Conservation (phyloP, 176 grass and related monocot species). For the Musa beccarii region DNA sequence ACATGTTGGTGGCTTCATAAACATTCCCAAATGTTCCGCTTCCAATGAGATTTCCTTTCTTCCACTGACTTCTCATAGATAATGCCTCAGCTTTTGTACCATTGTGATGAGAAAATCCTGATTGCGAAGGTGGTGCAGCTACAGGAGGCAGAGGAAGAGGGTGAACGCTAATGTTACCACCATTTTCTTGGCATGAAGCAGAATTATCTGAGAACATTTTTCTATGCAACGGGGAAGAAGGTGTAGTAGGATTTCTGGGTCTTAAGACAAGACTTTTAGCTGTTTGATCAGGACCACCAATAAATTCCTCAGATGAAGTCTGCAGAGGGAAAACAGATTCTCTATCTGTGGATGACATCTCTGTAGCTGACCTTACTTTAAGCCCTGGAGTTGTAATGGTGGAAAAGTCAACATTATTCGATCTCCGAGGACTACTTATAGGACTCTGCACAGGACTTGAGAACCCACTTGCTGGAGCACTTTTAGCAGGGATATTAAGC, state of each 20-base stretch:
- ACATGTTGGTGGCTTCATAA: conserved; percentile 88
- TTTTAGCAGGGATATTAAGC: conserved; percentile 73
- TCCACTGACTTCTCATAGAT: conserved; percentile 63
- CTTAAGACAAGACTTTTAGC: conserved; percentile 35
- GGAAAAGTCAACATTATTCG: conserved; percentile 44
- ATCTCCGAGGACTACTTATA: conserved; percentile 56
- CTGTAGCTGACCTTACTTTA: conserved; percentile 37
- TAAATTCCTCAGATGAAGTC: conserved; percentile 48
- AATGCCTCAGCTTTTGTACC: conserved; percentile 37
- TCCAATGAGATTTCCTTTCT: conserved; percentile 80
- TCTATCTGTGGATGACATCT: conserved; percentile 38
- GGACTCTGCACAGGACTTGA: conserved; percentile 63
- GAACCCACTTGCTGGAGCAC: conserved; percentile 69
- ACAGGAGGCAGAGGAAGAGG: conserved; percentile 76
- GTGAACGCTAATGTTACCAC: conserved; percentile 41
- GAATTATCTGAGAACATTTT: conserved; percentile 41
- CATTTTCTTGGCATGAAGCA: conserved; percentile 29
- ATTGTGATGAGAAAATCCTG: conserved; percentile 34
- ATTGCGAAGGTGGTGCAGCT: conserved; percentile 33
- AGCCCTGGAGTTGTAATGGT: conserved; percentile 29
- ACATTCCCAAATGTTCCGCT: conserved; percentile 96
- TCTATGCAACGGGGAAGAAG: conserved; percentile 66
- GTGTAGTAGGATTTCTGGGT: conserved; percentile 60
- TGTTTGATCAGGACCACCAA: conserved; percentile 41
- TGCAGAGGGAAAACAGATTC: conserved; percentile 28